phyloP scores from a whole-genome alignment of 352 stramenopile species.

The Phytophthora litchii region DNA sequence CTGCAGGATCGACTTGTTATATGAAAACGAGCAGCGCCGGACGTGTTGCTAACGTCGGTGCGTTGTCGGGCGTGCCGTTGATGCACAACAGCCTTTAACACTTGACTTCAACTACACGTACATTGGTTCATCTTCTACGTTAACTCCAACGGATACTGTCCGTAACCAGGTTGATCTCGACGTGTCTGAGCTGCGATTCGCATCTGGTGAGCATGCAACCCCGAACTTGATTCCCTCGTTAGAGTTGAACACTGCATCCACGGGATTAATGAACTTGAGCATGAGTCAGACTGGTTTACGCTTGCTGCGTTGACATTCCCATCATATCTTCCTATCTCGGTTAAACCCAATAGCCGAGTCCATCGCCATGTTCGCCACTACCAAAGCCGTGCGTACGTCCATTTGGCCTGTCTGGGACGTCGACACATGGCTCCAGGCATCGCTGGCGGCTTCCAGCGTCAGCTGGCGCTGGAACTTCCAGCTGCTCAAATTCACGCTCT shows the following conservation, averaged over 20 bases:
- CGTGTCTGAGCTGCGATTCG: too few species aligned
- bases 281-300: slow-evolving; percentile 28
- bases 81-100: slow-evolving; percentile 9
- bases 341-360: slow-evolving; percentile 16
- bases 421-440: slow-evolving; percentile 20
- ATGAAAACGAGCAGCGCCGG: slow-evolving; percentile 42
- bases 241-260: background rate
- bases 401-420: slow-evolving; percentile 15
- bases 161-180: too few species aligned
- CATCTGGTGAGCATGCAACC: background rate
- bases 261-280: background rate
- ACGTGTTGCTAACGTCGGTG: slow-evolving; percentile 28
- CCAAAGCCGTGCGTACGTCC: slow-evolving; percentile 22
- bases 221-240: background rate
- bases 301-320: background rate
- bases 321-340: slow-evolving; percentile 16
- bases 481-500: slow-evolving; percentile 21
- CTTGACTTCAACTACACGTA: slow-evolving; percentile 1
- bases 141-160: too few species aligned
- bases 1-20: slow-evolving; percentile 45
- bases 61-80: slow-evolving; percentile 37
- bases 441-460: too few species aligned
- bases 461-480: slow-evolving; percentile 16
- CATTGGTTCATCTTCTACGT: background rate
- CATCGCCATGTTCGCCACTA: slow-evolving; percentile 22